These are phyloP conservation scores for Trichothecium sympodiale DNA, from an alignment of 2,329 filamentous ascomycete genomes.

Conservation along the genomic window DNA sequence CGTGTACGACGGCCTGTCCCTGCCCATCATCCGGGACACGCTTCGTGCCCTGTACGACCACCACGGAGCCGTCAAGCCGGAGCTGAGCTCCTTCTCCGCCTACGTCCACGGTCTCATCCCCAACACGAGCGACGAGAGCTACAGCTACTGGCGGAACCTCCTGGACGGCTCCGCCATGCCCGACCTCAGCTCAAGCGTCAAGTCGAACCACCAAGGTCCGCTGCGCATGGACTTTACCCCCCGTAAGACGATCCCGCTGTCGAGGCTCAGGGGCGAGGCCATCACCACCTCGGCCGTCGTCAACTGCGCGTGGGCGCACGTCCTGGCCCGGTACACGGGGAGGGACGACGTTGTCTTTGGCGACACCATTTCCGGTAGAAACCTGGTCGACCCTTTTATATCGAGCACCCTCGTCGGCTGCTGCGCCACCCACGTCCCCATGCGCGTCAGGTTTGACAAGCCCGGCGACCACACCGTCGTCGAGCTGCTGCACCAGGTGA, in stretches of 20 bases:
- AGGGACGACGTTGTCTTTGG: constrained; percentile 28
- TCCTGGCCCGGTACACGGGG: constrained; percentile 23
- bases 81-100: constrained; percentile 7
- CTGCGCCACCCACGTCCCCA: constrained; percentile 5
- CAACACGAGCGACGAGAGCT: background rate
- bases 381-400: constrained; percentile 4
- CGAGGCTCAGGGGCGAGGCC: constrained; percentile 3
- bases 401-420: constrained; percentile 3
- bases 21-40: constrained; percentile 8
- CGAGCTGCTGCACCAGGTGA: constrained; percentile 4
- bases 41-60: constrained; percentile 9
- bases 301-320: constrained; percentile 21
- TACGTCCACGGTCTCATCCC: constrained; percentile 8
- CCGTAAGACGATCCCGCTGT: constrained; percentile 1
- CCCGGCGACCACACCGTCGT: constrained; percentile 3
- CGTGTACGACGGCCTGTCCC: constrained; percentile 12
- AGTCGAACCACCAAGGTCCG: constrained; percentile 2
- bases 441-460: constrained; percentile 4
- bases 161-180: constrained; percentile 7
- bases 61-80: constrained; percentile 3
- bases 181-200: constrained; percentile 1
- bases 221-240: constrained; percentile 4
- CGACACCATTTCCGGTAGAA: constrained; percentile 23
- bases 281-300: constrained; percentile 5
- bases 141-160: constrained; percentile 2